Evolutionary conservation across 495 filamentous ascomycete genomes (phyloP).

Genomic region (Neurospora pannonica): DNA sequence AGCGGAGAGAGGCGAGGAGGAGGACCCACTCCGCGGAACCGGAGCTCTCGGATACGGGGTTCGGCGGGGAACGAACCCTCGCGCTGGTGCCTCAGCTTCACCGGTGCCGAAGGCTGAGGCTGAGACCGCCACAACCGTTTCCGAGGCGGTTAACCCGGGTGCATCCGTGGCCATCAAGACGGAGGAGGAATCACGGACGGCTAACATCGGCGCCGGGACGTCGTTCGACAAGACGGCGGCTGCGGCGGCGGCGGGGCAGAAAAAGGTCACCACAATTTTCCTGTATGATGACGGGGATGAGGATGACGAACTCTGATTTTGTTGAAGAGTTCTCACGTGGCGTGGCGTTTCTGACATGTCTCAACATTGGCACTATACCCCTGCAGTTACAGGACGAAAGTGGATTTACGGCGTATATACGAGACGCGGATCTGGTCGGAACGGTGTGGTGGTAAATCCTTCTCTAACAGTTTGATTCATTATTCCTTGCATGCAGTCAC

Average conservation of each 20-base stretch:
- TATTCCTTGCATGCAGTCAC: neutral
- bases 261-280: neutral
- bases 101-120: neutral
- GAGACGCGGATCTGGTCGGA: neutral
- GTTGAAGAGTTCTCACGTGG: neutral
- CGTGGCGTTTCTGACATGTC: neutral
- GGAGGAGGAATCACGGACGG: neutral
- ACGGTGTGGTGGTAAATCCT: neutral
- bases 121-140: neutral
- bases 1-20: neutral
- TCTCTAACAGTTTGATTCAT: neutral
- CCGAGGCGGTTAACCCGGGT: neutral
- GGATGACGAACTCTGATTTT: conserved; percentile 12
- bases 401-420: neutral
- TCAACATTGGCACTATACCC: neutral
- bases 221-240: neutral
- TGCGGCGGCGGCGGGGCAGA: neutral
- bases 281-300: conserved; percentile 2
- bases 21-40: neutral
- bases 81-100: neutral
- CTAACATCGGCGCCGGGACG: neutral
- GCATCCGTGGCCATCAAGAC: neutral
- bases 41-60: neutral
- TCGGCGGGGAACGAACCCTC: neutral
- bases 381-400: neutral